These are phyloP conservation scores for Chlorella variabilis DNA, from an alignment of 163 green algal genomes.

Conservation along the genomic window DNA sequence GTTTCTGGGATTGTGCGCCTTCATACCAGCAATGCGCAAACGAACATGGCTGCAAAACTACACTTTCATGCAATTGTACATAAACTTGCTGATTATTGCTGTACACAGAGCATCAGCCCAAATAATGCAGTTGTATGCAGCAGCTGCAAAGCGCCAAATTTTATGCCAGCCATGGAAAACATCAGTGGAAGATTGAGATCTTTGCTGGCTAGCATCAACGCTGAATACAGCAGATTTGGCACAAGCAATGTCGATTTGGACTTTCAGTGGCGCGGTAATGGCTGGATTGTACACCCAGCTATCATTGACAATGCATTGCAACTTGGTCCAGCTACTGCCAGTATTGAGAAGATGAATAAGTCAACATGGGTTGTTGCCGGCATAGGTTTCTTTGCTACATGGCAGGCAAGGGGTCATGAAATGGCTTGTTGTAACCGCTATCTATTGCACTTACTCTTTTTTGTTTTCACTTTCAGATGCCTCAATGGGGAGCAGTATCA, in stretches of 20 bases:
- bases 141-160: neutral
- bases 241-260: neutral
- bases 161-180: too few species aligned
- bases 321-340: slow-evolving; percentile 29
- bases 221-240: neutral
- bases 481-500: neutral
- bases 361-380: slow-evolving; percentile 47
- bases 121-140: neutral
- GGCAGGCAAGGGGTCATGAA: too few species aligned
- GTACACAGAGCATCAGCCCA: neutral
- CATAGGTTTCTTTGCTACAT: slow-evolving; percentile 1
- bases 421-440: too few species aligned
- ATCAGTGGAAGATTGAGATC: too few species aligned
- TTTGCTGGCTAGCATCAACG: neutral
- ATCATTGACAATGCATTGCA: slow-evolving; percentile 17
- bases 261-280: neutral
- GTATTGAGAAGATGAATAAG: slow-evolving; percentile 21
- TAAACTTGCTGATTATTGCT: neutral
- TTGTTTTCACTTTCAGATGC: neutral
- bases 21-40: neutral
- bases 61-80: neutral
- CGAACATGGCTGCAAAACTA: neutral
- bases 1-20: slow-evolving; percentile 7
- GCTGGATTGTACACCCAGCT: slow-evolving; percentile 13
- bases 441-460: too few species aligned